These are phyloP conservation scores for Irpex sp. DNA, from an alignment of 1,284 basidiomycete species.

Conservation along the genomic window DNA sequence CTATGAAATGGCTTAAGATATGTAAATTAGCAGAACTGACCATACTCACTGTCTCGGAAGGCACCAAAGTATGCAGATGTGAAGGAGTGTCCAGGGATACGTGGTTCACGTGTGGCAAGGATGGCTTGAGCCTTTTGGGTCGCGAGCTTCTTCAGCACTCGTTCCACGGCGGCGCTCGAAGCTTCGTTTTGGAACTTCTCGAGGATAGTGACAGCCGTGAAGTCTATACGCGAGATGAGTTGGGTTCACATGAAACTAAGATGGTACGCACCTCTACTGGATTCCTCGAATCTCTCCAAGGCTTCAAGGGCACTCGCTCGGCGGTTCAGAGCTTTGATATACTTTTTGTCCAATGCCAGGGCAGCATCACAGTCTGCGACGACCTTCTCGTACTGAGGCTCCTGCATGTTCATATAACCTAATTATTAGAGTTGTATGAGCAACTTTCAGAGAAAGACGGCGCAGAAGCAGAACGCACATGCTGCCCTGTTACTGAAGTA, in stretches of 20 bases:
- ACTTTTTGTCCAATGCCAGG: slow-evolving; percentile 79
- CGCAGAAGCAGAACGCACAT: slow-evolving; percentile 50
- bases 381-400: slow-evolving; percentile 81
- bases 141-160: slow-evolving; percentile 86
- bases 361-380: slow-evolving; percentile 92
- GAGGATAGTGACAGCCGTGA: slow-evolving; percentile 92
- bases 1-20: no score
- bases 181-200: slow-evolving; percentile 88
- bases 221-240: slow-evolving; percentile 54
- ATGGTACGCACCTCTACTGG: slow-evolving; percentile 64
- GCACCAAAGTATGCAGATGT: slow-evolving; percentile 96
- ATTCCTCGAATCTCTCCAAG: slow-evolving; percentile 72
- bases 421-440: background rate
- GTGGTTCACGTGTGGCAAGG: slow-evolving; percentile 71
- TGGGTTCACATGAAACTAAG: background rate
- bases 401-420: slow-evolving; percentile 92
- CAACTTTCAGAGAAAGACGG: background rate
- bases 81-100: slow-evolving; percentile 89
- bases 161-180: slow-evolving; percentile 83
- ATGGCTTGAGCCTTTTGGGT: slow-evolving; percentile 71
- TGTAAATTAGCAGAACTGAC: no score
- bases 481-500: slow-evolving; percentile 98
- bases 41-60: slow-evolving; percentile 85
- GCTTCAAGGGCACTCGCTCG: slow-evolving; percentile 85
- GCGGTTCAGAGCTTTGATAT: slow-evolving; percentile 95